Evolutionary conservation across 2,329 filamentous ascomycete genomes (phyloP), one percentile per base, ranked within the genome.

Genomic region (Monilinia polystroma): DNA sequence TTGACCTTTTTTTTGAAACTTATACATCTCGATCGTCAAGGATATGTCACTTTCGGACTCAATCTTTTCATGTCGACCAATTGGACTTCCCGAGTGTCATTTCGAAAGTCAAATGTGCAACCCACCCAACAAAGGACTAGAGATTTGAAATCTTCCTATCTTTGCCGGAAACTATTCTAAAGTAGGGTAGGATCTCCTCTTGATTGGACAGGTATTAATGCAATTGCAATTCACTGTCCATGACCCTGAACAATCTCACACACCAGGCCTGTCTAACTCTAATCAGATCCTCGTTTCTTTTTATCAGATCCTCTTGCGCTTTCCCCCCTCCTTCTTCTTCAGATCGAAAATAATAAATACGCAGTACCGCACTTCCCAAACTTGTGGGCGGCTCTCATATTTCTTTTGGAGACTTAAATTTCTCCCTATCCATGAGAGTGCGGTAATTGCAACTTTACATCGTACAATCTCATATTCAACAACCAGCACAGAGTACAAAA

Each of bases 291-390:
- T 64, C 55, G 12, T 57, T 29, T 26, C 45, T 26, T 32, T 35
- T 67, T 67, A 64, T 62, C 56, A 43, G 64, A 67, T 67, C 66
- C 43, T 59, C 53, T 32, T 43, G 29, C 35, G 18, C 63, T 18
- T n/a, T 45, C 35, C 49, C 16, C 45, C 45, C 38, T 66, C 38
- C 26, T 53, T 35, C 20, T 26, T 7, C 18, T 23, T 26, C 45
- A 11, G 4, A 43, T 3, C n/a, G n/a, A 16, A 60, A 51, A 60
- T 4, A 51, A 16, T 38, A n/a, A 29, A 38, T 26, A 23, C 16
- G 16, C 32, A 11, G 45, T n/a, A 35, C 45, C 5, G 4, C 7
- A 35, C 45, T 41, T 5, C 14, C n/a, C 20, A n/a, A 20, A 11
- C 47, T 20, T 12, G 7, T 56, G 20, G 32, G 2, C 18, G 29